Conservation (phyloP, 345 rosid species). For the Mangifera indica region DNA sequence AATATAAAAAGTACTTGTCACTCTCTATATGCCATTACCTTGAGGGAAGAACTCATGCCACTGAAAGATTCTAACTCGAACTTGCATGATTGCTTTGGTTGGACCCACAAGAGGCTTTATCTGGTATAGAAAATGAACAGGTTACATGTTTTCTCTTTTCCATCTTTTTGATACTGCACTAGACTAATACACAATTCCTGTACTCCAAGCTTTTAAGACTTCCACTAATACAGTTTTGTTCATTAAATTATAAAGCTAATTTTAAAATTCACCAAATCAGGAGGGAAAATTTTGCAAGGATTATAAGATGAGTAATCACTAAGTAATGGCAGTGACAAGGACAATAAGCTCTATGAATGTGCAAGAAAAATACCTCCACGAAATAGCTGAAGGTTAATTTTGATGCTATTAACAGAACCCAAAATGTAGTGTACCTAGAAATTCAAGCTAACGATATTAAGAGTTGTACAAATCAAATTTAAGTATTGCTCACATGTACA, state of each 20-base stretch:
- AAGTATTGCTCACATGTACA: slow-evolving; percentile 1
- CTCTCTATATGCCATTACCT: slow-evolving; percentile 32
- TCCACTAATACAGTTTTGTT: neutral
- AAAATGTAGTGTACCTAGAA: slow-evolving; percentile 58
- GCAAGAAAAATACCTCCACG: slow-evolving; percentile 45
- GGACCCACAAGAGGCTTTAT: slow-evolving; percentile 63
- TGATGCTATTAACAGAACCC: slow-evolving; percentile 49
- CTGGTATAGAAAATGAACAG: slow-evolving; percentile 30
- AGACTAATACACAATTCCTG: neutral
- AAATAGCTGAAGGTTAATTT: slow-evolving; percentile 60
- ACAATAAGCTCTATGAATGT: neutral
- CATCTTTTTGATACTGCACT: neutral
- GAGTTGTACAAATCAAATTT: neutral
- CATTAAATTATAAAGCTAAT: neutral
- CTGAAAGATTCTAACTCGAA: slow-evolving; percentile 33
- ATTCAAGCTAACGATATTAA: slow-evolving; percentile 1
- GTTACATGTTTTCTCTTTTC: slow-evolving; percentile 1
- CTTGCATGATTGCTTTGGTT: slow-evolving; percentile 53
- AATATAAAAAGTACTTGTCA: neutral
- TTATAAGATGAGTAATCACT: neutral
- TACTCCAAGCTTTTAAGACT: neutral
- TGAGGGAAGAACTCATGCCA: slow-evolving; percentile 72
- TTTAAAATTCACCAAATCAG: neutral
- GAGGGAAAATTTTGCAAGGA: slow-evolving; percentile 9
- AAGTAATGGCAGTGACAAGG: neutral